Base-by-base conservation (phyloP, 1,139 yeast species). In the Geotrichum siamense region DNA sequence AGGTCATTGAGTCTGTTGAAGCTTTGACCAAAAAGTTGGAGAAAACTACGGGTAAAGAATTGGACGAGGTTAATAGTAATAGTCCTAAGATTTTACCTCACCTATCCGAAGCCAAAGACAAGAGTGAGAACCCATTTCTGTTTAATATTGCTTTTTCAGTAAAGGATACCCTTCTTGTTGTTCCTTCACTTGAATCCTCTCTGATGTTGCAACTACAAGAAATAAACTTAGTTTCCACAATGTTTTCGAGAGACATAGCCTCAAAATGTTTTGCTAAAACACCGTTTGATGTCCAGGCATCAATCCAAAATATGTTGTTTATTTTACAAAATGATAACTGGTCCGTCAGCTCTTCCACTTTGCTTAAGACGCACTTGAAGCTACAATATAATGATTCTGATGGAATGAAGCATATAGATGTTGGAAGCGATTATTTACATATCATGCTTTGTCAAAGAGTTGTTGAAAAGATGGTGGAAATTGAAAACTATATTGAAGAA, bases 401-500 rank as follows among this genome's bases (percentile, higher is more conserved):
- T 3, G 37, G 41, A 3, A 41, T 43, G 21, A 47, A 51, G 5
- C 45, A 50, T 2, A 38, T 56, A 25, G 52, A 55, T 17, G 43
- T 55, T 17, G 47, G 50, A n/a, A 54, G 59, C 38, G 53, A 57
- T 13, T 53, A 48, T 33, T 45, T 53, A 19, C 48, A 48, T 1
- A 33, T 55, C 9, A 52, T 51, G 23, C 45, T 56, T 3, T 53
- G 55, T 19, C 60, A 59, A 3, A 51, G 52, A 2, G 45, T 55
- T 1, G 48, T 54, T 5, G 53, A 51, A 25, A 49, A 46, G 20
- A 36, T 51, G 10, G 44, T 49, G 25, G 48, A 48, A 15, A 49
- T 49, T 17, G 46, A 46, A 12, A 43, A 39, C 19, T 48, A 39
- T 32, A 28, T 51, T 16, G 53, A 51, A 31, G 51, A 49, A 16